Conservation (phyloP, 768 basidiomycete genomes). For the Clitopilus passeckerianus region DNA sequence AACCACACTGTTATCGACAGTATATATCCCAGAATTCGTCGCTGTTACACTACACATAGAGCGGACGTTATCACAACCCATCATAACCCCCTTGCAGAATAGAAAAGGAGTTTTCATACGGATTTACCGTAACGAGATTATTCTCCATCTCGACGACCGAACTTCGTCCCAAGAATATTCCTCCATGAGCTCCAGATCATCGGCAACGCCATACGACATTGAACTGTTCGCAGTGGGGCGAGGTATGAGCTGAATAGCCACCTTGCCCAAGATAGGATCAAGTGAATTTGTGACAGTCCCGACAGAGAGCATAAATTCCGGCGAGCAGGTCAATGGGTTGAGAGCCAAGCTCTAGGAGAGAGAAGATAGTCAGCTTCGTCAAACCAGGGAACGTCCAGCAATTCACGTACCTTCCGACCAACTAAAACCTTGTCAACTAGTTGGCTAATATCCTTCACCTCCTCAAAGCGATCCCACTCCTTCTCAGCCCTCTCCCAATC, state of each 20-base stretch:
- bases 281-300: slow-evolving; percentile 28
- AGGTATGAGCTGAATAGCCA: slow-evolving; percentile 12
- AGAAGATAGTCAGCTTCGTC: background rate
- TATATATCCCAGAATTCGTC: background rate
- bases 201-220: slow-evolving; percentile 16
- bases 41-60: background rate
- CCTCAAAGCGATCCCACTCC: slow-evolving; percentile 20
- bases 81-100: background rate
- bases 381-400: background rate
- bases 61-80: background rate
- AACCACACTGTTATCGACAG: background rate
- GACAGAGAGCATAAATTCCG: slow-evolving; percentile 49
- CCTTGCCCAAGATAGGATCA: slow-evolving; percentile 1
- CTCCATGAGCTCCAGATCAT: slow-evolving; percentile 15
- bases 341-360: slow-evolving; percentile 49
- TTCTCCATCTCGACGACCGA: slow-evolving; percentile 11
- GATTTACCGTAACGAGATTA: slow-evolving; percentile 3
- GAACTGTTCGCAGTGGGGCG: slow-evolving; percentile 12
- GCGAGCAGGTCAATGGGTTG: slow-evolving; percentile 53
- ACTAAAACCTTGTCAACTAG: slow-evolving; percentile 26
- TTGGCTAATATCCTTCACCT: slow-evolving; percentile 18
- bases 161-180: slow-evolving; percentile 18
- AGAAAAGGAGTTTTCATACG: background rate
- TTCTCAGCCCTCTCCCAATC: slow-evolving; percentile 33
- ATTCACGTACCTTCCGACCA: slow-evolving; percentile 44